phyloP scores from a whole-genome alignment of 192 early-diverging fungal species.

The Backusella mclennaniae region DNA sequence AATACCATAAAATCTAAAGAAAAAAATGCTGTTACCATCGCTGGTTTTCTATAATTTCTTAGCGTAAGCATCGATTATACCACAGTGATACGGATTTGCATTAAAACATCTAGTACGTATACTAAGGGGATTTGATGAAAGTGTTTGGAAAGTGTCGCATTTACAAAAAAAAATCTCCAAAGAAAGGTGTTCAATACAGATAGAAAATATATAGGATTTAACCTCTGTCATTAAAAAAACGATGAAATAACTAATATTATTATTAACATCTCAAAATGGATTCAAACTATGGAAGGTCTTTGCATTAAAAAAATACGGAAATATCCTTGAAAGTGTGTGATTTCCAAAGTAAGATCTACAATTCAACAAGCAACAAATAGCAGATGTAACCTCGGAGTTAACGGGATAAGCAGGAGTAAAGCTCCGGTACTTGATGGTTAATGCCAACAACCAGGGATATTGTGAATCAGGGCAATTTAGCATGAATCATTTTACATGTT shows the following conservation, averaged over 20 bases:
- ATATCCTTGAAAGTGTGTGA: not conserved
- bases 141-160: not conserved
- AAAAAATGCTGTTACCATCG: not conserved
- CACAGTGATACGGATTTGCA: not conserved
- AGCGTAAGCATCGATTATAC: not conserved
- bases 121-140: too few species aligned
- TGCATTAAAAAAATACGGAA: not conserved
- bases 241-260: not conserved
- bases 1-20: not conserved
- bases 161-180: not conserved
- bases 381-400: not conserved
- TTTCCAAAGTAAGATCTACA: not conserved
- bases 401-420: not conserved
- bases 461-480: not conserved
- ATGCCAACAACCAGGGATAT: not conserved
- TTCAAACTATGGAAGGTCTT: not conserved
- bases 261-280: not conserved
- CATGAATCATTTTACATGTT: not conserved
- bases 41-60: not conserved
- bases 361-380: not conserved
- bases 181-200: not conserved
- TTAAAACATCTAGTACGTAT: not conserved
- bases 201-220: not conserved
- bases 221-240: too few species aligned
- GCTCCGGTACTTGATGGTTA: not conserved